These are phyloP conservation scores for Candida qinlingensis DNA, from an alignment of 805 yeast species.

Conservation along the genomic window DNA sequence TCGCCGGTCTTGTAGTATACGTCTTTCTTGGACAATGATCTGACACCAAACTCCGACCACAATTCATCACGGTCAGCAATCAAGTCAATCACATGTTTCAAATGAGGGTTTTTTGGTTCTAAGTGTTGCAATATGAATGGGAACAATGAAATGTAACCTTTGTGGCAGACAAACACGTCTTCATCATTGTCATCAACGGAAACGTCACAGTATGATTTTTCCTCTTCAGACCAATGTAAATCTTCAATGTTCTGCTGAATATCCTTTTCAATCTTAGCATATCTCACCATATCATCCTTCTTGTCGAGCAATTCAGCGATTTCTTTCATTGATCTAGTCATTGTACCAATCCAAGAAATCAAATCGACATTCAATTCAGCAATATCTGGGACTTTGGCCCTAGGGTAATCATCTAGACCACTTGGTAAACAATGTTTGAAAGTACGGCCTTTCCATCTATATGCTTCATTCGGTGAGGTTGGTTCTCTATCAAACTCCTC, in stretches of 20 bases:
- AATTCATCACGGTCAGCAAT: constrained; percentile 67
- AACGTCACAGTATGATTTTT: constrained; percentile 74
- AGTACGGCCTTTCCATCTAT: constrained; percentile 93
- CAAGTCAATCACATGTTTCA: constrained; percentile 48
- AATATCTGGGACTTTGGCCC: constrained; percentile 72
- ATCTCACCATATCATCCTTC: constrained; percentile 52
- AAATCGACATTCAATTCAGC: constrained; percentile 91
- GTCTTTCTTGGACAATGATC: constrained; percentile 72
- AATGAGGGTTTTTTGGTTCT: constrained; percentile 39
- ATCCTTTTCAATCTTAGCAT: constrained; percentile 45
- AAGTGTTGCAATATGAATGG: constrained; percentile 77
- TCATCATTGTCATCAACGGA: constrained; percentile 71
- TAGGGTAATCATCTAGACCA: constrained; percentile 94
- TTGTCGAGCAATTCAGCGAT: constrained; percentile 62
- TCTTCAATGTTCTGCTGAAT: constrained; percentile 61
- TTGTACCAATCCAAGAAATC: constrained; percentile 88
- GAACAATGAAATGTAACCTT: constrained; percentile 81
- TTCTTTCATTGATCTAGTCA: constrained; percentile 76
- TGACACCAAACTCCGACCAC: constrained; percentile 74
- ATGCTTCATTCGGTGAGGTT: constrained; percentile 54
- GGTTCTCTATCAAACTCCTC: constrained; percentile 64
- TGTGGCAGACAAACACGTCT: constrained; percentile 71
- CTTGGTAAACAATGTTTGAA: constrained; percentile 80
- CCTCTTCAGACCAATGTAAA: constrained; percentile 74
- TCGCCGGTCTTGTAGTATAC: constrained; percentile 69